Evolutionary conservation across 2,329 filamentous ascomycete genomes (phyloP), one percentile per base, ranked within the genome.

Genomic region (Hortaea sp.): DNA sequence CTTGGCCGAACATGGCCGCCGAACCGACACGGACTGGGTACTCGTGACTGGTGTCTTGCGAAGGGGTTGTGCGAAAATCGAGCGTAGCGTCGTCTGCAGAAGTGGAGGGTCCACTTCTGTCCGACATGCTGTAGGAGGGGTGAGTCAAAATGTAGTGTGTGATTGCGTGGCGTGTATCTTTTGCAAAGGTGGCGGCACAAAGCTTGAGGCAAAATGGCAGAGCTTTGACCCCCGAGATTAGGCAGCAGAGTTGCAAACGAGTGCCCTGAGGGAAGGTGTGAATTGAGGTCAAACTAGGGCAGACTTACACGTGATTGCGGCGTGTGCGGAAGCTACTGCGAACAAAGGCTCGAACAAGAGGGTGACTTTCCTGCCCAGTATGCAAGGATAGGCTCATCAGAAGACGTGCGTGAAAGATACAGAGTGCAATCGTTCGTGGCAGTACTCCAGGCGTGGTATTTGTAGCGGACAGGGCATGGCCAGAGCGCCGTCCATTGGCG

Each of bases 331-430:
- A 46, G 35, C 51, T 47, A 40, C 44, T 42, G n/a, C 30, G 49
- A 35, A 58, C 44, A 42, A 59, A 60, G 6, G 49, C 45, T 42
- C 51, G 52, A 32, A 60, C 53, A 30, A 53, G 30, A 11, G 55
- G 54, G 42, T 59, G 57, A 41, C 53, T 50, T 32, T 54, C 48
- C 41, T 59, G 56, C n/a, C 56, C 58, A 31, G 54, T 48, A 39
- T 59, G 54, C 11, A 57, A 43, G 29, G 50, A 49, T 13, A 51
- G 39, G 50, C 57, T 58, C 56, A 59, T 48, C 39, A 29, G 29
- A 39, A 46, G 32, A 42, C 10, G 29, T 32, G 41, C 27, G 9
- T 42, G 31, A 41, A 32, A 4, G 31, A 39, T 27, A 27, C 2
- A 20, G 10, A n/a, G 10, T 12, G 37, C 10, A 20, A 20, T 2